These are phyloP conservation scores for Gymnopilus dilepis DNA, from an alignment of 768 basidiomycete species.

Conservation along the genomic window DNA sequence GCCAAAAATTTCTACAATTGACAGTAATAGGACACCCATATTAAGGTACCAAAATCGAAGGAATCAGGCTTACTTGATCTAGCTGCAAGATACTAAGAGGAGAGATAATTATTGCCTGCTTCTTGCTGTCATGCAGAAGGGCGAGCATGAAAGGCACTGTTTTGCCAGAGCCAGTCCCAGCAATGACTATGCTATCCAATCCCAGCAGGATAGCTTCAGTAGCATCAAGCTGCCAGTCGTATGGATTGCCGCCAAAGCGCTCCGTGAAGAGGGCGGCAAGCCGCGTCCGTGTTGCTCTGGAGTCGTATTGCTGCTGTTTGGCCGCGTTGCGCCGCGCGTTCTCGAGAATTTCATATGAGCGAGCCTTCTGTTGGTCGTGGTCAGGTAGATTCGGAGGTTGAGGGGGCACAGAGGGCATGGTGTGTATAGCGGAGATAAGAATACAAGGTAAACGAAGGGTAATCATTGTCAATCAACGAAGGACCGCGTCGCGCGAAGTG, in stretches of 20 bases:
- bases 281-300: not conserved
- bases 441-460: too few species aligned
- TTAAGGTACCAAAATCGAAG: too few species aligned
- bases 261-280: not conserved
- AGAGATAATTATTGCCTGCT: slow-evolving; percentile 17
- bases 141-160: slow-evolving; percentile 40
- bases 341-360: not conserved
- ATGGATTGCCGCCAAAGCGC: slow-evolving; percentile 9
- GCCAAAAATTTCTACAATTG: too few species aligned
- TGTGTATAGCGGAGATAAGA: too few species aligned
- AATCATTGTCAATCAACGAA: too few species aligned
- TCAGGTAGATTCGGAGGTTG: too few species aligned
- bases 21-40: too few species aligned
- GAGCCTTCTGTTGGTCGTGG: too few species aligned
- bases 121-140: slow-evolving; percentile 24
- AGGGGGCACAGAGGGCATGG: too few species aligned
- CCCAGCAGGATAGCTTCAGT: slow-evolving; percentile 37
- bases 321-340: slow-evolving; percentile 2
- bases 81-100: slow-evolving; percentile 16
- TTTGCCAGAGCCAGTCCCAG: slow-evolving; percentile 40
- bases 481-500: too few species aligned
- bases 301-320: slow-evolving; percentile 3
- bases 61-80: slow-evolving; percentile 17
- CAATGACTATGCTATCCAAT: slow-evolving; percentile 36
- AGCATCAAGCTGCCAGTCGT: slow-evolving; percentile 42